Evolutionary conservation across 2,329 filamentous ascomycete species (phyloP), one percentile per base, ranked within the genome.

Genomic region (Alternaria angustiovoidea): DNA sequence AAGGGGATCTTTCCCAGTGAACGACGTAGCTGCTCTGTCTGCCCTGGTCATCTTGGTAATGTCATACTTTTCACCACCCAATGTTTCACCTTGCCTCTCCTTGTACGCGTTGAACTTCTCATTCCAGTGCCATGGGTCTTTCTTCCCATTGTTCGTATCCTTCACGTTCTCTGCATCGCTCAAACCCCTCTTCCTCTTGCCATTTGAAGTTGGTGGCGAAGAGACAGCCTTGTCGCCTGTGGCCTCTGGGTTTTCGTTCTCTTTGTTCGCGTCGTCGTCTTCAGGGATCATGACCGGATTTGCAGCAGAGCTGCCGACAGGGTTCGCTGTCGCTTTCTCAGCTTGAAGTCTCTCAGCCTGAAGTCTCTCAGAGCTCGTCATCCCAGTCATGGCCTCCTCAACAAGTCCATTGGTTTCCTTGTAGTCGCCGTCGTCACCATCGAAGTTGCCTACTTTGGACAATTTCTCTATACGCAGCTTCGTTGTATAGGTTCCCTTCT

Each of bases 41-140:
- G 41, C 18, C 46, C 63, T 62, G 12, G 44, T 62, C 56, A 65
- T 58, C 41, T 70, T 66, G 5, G 68, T 72, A 18, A 72, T 69
- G 36, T 72, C 68, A 26, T 67, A 67, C 1, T 65, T 57, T n/a
- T 54, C 22, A 18, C 62, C 56, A 7, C 63, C 67, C 39, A 66
- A 42, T 7, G 43, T 43, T 1, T 22, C 8, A 4, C 18, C 14
- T 22, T 39, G 26, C 7, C 14, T 14, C 24, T 61, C 46, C 30
- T 63, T 66, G 34, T 64, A 68, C n/a, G 44, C n/a, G 4, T 48
- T 43, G 8, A 69, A 57, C 7, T 39, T 57, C 8, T 30, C 24
- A 24, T 44, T 16, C 65, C 66, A 69, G 20, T 51, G 53, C 68
- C 66, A 71, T 2, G 54, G 57, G 46, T 71, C 66, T 7, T 62